These are phyloP conservation scores for Acer campestre DNA, from an alignment of 345 rosid genomes.

Conservation along the genomic window DNA sequence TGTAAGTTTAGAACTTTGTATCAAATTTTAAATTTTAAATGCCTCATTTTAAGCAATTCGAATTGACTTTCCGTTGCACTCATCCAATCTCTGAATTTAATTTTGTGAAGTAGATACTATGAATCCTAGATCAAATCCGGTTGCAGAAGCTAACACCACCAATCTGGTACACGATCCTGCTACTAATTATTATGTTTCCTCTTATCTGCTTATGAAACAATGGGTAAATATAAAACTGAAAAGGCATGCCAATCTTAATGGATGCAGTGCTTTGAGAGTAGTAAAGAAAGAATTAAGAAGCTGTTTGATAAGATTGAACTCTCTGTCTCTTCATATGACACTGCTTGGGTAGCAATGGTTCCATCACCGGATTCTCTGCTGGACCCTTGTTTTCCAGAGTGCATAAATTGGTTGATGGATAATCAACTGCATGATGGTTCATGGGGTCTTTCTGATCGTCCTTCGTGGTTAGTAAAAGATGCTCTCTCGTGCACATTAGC, in stretches of 20 bases:
- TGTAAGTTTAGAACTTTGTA: neutral
- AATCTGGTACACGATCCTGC: slow-evolving; percentile 40
- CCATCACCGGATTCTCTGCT: slow-evolving; percentile 55
- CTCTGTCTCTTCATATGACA: slow-evolving; percentile 78
- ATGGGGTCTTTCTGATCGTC: slow-evolving; percentile 62
- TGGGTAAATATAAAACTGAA: neutral
- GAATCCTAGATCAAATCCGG: slow-evolving; percentile 29
- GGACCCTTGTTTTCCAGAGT: slow-evolving; percentile 69
- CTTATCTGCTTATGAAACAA: slow-evolving; percentile 3
- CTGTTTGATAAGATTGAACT: slow-evolving; percentile 66
- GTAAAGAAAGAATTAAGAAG: slow-evolving; percentile 55
- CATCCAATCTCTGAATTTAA: neutral
- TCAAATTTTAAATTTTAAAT: neutral
- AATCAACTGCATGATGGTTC: slow-evolving; percentile 82
- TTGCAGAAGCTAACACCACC: slow-evolving; percentile 25
- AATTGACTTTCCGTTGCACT: slow-evolving; percentile 1
- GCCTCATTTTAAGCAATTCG: neutral
- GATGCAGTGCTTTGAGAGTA: slow-evolving; percentile 42
- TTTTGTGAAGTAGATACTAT: slow-evolving; percentile 36
- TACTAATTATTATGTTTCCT: neutral
- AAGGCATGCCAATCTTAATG: slow-evolving; percentile 7
- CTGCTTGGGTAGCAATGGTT: slow-evolving; percentile 94
- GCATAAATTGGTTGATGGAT: slow-evolving; percentile 69
- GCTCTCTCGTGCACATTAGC: slow-evolving; percentile 75
- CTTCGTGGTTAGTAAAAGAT: slow-evolving; percentile 59